These are phyloP conservation scores for Gossypium schwendimanii DNA, from an alignment of 441 rosid genomes.

Conservation along the genomic window DNA sequence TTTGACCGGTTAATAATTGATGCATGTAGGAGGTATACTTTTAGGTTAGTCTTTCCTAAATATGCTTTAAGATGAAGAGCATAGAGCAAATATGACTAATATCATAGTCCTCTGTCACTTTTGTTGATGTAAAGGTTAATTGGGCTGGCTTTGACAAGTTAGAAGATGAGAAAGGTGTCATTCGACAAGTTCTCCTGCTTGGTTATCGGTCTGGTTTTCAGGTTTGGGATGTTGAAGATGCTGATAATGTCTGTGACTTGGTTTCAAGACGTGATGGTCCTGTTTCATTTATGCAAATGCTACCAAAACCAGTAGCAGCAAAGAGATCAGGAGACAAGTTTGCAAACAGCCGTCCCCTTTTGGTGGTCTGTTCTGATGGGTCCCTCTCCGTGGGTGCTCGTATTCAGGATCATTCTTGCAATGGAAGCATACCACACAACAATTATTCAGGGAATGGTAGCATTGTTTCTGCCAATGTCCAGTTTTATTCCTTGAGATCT, in stretches of 20 bases:
- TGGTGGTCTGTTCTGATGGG: conserved; percentile 64
- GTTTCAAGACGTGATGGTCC: conserved; percentile 75
- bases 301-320: conserved; percentile 48
- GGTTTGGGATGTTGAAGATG: conserved; percentile 94
- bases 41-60: neutral
- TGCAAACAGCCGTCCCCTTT: conserved; percentile 61
- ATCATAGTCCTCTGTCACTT: neutral
- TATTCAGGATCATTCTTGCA: conserved; percentile 35
- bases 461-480: conserved; percentile 43
- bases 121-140: conserved; percentile 41
- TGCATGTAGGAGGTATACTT: too few relatives aligned
- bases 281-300: conserved; percentile 74
- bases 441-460: conserved; percentile 36
- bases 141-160: conserved; percentile 98
- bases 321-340: conserved; percentile 40
- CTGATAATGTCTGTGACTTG: conserved; percentile 62
- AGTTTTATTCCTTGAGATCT: conserved; percentile 69
- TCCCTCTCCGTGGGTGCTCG: conserved; percentile 31
- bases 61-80: neutral
- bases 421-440: conserved; percentile 30
- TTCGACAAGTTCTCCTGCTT: conserved; percentile 61
- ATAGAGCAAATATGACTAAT: neutral
- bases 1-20: neutral
- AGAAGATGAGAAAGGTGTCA: conserved; percentile 41
- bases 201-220: conserved; percentile 87